phyloP scores from a whole-genome alignment of 495 filamentous ascomycete species.

The Collariella sp. region DNA sequence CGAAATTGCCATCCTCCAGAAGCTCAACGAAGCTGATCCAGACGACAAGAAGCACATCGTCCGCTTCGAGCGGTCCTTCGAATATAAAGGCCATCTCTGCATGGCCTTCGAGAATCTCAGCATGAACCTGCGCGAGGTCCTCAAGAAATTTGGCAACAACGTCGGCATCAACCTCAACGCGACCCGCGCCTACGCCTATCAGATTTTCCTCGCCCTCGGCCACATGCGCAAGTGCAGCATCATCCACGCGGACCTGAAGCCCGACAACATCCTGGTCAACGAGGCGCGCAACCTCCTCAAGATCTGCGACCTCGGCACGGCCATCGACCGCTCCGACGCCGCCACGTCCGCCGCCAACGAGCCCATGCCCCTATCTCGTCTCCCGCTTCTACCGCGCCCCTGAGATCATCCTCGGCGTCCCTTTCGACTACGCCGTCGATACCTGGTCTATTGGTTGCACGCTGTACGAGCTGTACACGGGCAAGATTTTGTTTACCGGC shows the following conservation, averaged over 20 bases:
- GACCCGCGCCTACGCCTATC: constrained; percentile 79
- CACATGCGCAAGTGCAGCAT: constrained; percentile 86
- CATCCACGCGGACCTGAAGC: constrained; percentile 91
- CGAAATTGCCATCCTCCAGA: constrained; percentile 83
- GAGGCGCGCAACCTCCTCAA: constrained; percentile 79
- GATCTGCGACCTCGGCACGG: constrained; percentile 92
- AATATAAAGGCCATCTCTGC: constrained; percentile 91
- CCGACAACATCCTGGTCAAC: constrained; percentile 91
- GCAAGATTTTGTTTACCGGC: constrained; percentile 93
- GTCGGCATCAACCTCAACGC: constrained; percentile 82
- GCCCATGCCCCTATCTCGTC: constrained; percentile 85
- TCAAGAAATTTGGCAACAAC: constrained; percentile 94
- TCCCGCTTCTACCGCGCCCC: constrained; percentile 96
- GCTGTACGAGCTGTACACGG: constrained; percentile 91
- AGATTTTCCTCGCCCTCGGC: constrained; percentile 83
- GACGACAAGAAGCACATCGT: constrained; percentile 91
- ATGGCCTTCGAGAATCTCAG: constrained; percentile 94
- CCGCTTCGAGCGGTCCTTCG: constrained; percentile 75
- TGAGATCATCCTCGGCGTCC: constrained; percentile 93
- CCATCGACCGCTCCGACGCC: constrained; percentile 72
- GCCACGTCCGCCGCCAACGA: constrained; percentile 58
- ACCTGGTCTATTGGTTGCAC: constrained; percentile 98
- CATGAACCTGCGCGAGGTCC: constrained; percentile 86
- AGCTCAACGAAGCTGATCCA: constrained; percentile 71
- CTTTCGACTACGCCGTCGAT: constrained; percentile 88